These are phyloP conservation scores for Xylariomycetidae sp. DNA, from an alignment of 2,329 filamentous ascomycete species.

Conservation along the genomic window DNA sequence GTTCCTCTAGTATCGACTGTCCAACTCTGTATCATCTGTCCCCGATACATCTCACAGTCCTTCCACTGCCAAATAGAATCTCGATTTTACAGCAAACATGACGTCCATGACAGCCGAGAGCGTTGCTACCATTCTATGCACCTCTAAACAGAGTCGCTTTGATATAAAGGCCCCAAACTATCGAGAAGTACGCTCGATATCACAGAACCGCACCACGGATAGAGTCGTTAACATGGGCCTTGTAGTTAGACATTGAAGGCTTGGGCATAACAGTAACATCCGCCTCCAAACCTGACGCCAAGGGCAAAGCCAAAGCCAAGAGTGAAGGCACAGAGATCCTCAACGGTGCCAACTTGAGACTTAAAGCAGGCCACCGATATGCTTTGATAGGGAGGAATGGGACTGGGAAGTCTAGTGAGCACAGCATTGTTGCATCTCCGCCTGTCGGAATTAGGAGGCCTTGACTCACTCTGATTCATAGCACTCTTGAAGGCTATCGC, in stretches of 20 bases:
- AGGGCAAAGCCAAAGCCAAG: slow-evolving; percentile 48
- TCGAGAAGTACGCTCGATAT: slow-evolving; percentile 42
- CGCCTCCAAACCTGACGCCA: slow-evolving; percentile 27
- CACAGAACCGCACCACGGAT: neutral
- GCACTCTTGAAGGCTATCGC: slow-evolving; percentile 70
- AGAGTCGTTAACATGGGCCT: neutral
- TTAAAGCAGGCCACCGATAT: slow-evolving; percentile 72
- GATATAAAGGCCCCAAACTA: slow-evolving; percentile 52
- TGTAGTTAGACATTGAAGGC: slow-evolving; percentile 66
- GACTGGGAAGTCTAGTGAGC: slow-evolving; percentile 73
- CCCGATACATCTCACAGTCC: no score
- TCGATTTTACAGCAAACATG: slow-evolving; percentile 26
- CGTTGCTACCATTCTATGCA: slow-evolving; percentile 53
- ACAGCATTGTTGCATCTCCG: neutral
- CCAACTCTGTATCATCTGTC: no score
- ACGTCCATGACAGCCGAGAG: slow-evolving; percentile 46
- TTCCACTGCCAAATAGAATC: no score
- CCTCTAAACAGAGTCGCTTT: slow-evolving; percentile 64
- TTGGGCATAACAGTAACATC: slow-evolving; percentile 63
- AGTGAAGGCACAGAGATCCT: slow-evolving; percentile 61
- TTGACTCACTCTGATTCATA: slow-evolving; percentile 24
- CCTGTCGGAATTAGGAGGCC: neutral
- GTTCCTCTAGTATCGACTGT: no score
- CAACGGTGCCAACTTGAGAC: slow-evolving; percentile 60
- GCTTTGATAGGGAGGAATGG: slow-evolving; percentile 78